Base-by-base conservation (phyloP, 176 grass and related monocot species). In the Melocanna baccifera region DNA sequence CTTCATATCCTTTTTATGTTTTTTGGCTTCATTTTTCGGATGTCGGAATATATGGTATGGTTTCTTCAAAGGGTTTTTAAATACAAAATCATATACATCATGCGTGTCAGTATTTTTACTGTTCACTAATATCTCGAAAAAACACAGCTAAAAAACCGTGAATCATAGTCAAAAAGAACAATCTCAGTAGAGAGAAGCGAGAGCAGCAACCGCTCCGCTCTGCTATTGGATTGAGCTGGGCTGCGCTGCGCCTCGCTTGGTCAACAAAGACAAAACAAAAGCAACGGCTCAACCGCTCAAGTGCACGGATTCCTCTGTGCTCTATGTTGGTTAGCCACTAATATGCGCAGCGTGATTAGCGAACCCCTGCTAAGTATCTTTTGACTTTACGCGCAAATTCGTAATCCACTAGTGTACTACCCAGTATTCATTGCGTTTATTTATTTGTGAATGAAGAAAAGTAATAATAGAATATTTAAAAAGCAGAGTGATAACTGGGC, bases 271-370 rank as follows among this genome's bases (percentile, higher is more conserved):
- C 13, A 47, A 80, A 77, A 42, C 22, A 42, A 66, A 67, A 52
- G 22, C 19, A 64, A 22, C 64, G 25, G 45, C 64, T 62, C 30
- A n/a, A 71, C 32, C 4, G 45, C 64, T 62, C 30, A n/a, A 64
- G 66, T 1, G 83, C 83, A 89, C 83, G 83, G 88, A 86, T 72
- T 86, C 51, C 66, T 12, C 73, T 62, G 72, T 36, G 63, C 64
- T 46, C 67, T 3, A 62, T 29, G 48, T 72, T 64, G 37, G 72
- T 71, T 86, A 28, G 55, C 55, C 34, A 59, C 42, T 76, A 89
- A 86, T 86, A 83, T 12, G 53, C 8, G 45, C 71, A 14, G 53
- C 53, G 73, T 81, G 71, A 70, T 85, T 67, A 9, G 82, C 30
- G 77, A 19, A n/a, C 76, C 83, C 77, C 45, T 84, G 87, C 75